A percentile compares a stretch with the other conserved stretches of the same genome.
Conservation (phyloP, 2,329 filamentous ascomycete species). For the Paracamarosporium sp. region DNA sequence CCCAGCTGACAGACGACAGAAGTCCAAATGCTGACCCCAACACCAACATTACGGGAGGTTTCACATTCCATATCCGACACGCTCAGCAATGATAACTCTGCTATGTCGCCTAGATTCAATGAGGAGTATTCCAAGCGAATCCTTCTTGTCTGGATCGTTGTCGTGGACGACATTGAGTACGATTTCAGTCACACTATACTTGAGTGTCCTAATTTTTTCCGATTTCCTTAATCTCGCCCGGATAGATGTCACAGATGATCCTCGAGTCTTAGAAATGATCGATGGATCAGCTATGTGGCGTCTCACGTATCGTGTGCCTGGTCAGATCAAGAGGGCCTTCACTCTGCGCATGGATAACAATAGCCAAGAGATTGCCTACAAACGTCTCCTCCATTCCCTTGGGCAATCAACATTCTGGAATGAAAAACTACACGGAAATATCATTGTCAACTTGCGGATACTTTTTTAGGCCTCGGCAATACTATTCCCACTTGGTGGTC, state of each 20-base stretch:
- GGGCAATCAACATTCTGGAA: slow-evolving; percentile 3
- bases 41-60: not conserved
- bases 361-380: slow-evolving; percentile 15
- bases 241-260: slow-evolving; percentile 8
- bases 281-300: slow-evolving; percentile 14
- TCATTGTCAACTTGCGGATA: slow-evolving; percentile 10
- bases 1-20: not conserved
- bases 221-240: slow-evolving; percentile 9
- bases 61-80: not conserved
- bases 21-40: not conserved
- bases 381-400: slow-evolving; percentile 12
- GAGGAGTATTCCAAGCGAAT: slow-evolving; percentile 15
- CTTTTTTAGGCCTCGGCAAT: not conserved
- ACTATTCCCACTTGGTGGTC: not conserved
- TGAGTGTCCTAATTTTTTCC: slow-evolving; percentile 15
- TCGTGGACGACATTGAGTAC: slow-evolving; percentile 10
- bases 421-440: not conserved
- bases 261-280: slow-evolving; percentile 7
- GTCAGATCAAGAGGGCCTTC: slow-evolving; percentile 12
- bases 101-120: slow-evolving; percentile 5
- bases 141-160: slow-evolving; percentile 14
- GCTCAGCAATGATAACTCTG: not conserved
- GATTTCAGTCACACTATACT: slow-evolving; percentile 12
- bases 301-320: slow-evolving; percentile 12
- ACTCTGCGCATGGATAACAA: slow-evolving; percentile 8